phyloP scores from a whole-genome alignment of 2,329 filamentous ascomycete genomes.

The Venturia asperata region DNA sequence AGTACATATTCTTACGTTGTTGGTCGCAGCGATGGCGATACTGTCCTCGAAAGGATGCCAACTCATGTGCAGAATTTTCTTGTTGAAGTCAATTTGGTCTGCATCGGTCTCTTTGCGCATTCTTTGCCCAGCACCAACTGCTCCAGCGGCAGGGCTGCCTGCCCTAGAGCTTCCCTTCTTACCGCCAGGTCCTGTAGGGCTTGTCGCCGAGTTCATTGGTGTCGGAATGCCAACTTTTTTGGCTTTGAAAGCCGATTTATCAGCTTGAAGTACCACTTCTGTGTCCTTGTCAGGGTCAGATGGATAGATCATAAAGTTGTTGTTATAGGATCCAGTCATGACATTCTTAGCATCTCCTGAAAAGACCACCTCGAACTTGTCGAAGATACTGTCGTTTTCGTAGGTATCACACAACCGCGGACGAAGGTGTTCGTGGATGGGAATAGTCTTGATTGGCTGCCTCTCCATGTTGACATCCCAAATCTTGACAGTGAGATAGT shows the following conservation, averaged over 20 bases:
- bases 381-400: slow-evolving; percentile 98
- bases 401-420: slow-evolving; percentile 96
- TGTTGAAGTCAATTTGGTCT: slow-evolving; percentile 99
- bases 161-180: slow-evolving; percentile 88
- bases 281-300: slow-evolving; percentile 94
- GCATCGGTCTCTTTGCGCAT: slow-evolving; percentile 99
- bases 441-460: slow-evolving; percentile 95
- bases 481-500: slow-evolving; percentile 98
- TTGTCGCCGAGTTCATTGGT: slow-evolving; percentile 78
- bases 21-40: slow-evolving; percentile 97
- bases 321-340: slow-evolving; percentile 99
- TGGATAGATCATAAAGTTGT: slow-evolving; percentile 99
- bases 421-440: slow-evolving; percentile 93
- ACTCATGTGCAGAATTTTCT: slow-evolving; percentile 99
- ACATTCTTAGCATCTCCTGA: slow-evolving; percentile 97
- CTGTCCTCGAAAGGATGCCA: slow-evolving; percentile 99
- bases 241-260: slow-evolving; percentile 98
- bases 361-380: slow-evolving; percentile 99
- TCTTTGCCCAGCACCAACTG: slow-evolving; percentile 70
- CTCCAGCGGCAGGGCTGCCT: slow-evolving; percentile 71
- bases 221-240: slow-evolving; percentile 99
- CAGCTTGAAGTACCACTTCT: slow-evolving; percentile 92
- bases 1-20: slow-evolving; percentile 69
- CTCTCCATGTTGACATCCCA: slow-evolving; percentile 99
- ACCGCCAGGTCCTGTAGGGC: slow-evolving; percentile 62